Evolutionary conservation across 2,329 filamentous ascomycete genomes (phyloP), one percentile per base, ranked within the genome.

Genomic region (Huntiella omanensis): DNA sequence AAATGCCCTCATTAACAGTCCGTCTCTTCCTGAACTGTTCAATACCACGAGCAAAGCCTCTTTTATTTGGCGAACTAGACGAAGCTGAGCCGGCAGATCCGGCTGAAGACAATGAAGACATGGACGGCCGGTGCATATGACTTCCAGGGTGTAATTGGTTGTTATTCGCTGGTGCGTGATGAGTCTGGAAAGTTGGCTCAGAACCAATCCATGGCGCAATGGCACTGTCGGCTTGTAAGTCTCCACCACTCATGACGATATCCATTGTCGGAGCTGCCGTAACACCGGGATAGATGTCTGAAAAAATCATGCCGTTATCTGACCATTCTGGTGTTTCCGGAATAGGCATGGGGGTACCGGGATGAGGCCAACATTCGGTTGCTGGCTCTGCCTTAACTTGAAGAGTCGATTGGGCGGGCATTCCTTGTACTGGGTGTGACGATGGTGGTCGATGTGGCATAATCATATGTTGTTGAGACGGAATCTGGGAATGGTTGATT

Each of bases 341-440:
- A 39, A 65, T 64, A 3, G 57, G 57, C 51, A 62, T 62, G 4
- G 62, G 62, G 8, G 62, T 64, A 43, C 62, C 62, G 1, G 62
- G 62, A 50, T 64, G 62, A 59, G 62, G 2, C 60, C 62, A 43
- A 53, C 50, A 22, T 56, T 54, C 34, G 12, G 37, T 4, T 10
- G 13, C 17, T 53, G 48, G 41, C 35, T 49, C 48, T 2, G 44
- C 8, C 35, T 47, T 47, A 28, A 49, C 40, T 33, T 44, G 45
- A 13, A 46, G 35, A 3, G 39, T 22, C 12, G 46, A 28, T 8
- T 40, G 48, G 4, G 40, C 40, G 16, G 38, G 22, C 32, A 28
- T 28, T 28, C 22, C 22, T 40, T 46, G 42, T 40, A 49, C 49
- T 8, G 46, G 49, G 16, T 50, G 49, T 6, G 46, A 50, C 4